Evolutionary conservation across 768 basidiomycete genomes (phyloP).

Genomic region (Calocera cornea): DNA sequence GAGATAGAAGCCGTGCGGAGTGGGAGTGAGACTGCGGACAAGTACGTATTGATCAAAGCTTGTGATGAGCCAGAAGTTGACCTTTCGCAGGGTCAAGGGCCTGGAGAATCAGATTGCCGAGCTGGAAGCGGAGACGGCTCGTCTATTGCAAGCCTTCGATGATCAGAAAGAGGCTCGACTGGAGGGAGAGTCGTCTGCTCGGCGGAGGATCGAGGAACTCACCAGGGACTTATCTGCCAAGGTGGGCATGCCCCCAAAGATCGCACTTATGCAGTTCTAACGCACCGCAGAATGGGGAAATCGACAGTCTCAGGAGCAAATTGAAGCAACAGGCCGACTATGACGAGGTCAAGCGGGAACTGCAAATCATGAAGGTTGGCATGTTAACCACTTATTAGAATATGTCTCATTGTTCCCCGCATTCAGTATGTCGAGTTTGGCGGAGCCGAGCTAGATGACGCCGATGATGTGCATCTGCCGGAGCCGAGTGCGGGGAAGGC

Average conservation of each 20-base stretch:
- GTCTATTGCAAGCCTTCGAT: slow-evolving; percentile 52
- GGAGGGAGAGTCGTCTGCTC: slow-evolving; percentile 35
- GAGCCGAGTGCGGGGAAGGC: slow-evolving; percentile 82
- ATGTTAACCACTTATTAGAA: not conserved
- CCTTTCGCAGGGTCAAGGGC: slow-evolving; percentile 42
- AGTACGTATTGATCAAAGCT: slow-evolving; percentile 32
- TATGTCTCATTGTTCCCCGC: not conserved
- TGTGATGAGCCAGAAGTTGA: slow-evolving; percentile 3
- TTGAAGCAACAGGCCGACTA: slow-evolving; percentile 72
- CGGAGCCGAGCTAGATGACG: slow-evolving; percentile 60
- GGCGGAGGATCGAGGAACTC: slow-evolving; percentile 47
- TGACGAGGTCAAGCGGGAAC: slow-evolving; percentile 93
- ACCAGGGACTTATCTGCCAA: slow-evolving; percentile 38
- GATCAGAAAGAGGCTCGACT: slow-evolving; percentile 39
- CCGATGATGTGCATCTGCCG: slow-evolving; percentile 56
- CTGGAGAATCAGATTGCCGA: slow-evolving; percentile 63
- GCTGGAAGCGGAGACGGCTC: slow-evolving; percentile 62
- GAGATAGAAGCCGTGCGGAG: slow-evolving; percentile 85
- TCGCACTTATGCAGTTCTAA: slow-evolving; percentile 7
- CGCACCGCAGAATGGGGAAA: slow-evolving; percentile 39
- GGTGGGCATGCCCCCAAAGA: slow-evolving; percentile 29
- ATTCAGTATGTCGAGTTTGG: slow-evolving; percentile 96
- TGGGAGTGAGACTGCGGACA: slow-evolving; percentile 55
- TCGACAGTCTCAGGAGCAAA: slow-evolving; percentile 51
- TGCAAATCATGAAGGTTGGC: slow-evolving; percentile 92